Evolutionary conservation across 2,329 filamentous ascomycete species (phyloP).

Genomic region (Fusarium sp.): DNA sequence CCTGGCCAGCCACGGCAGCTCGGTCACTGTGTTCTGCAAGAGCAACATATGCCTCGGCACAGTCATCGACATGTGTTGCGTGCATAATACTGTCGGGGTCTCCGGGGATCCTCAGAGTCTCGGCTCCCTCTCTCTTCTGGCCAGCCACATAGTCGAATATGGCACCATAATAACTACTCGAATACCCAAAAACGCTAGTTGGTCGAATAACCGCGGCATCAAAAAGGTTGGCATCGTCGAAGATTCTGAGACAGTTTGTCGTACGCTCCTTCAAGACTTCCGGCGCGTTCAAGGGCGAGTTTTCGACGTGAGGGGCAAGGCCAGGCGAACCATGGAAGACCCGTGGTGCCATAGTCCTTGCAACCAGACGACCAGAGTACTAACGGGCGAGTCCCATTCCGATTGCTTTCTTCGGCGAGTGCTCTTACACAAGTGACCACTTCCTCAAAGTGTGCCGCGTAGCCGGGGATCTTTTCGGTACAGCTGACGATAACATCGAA

Average conservation of each 20-base stretch:
- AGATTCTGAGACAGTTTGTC: constrained; percentile 41
- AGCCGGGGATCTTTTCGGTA: constrained; percentile 52
- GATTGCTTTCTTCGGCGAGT: constrained; percentile 47
- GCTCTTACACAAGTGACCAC: constrained; percentile 47
- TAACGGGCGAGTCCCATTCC: constrained; percentile 49
- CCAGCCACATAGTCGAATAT: constrained; percentile 49
- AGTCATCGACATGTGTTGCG: constrained; percentile 59
- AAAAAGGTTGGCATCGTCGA: constrained; percentile 51
- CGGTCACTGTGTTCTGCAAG: constrained; percentile 51
- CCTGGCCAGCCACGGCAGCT: constrained; percentile 48
- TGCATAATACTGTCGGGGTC: constrained; percentile 54
- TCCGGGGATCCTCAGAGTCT: constrained; percentile 46
- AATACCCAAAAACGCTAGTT: constrained; percentile 57
- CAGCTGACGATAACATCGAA: constrained; percentile 55
- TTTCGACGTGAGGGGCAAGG: constrained; percentile 54
- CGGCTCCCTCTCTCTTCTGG: constrained; percentile 28
- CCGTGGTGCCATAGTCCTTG: constrained; percentile 57
- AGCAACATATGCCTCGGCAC: constrained; percentile 56
- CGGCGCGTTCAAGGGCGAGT: constrained; percentile 49
- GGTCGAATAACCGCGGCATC: constrained; percentile 55
- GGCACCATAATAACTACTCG: constrained; percentile 54
- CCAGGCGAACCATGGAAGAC: constrained; percentile 47
- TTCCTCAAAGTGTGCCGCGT: constrained; percentile 51
- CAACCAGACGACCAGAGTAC: constrained; percentile 58
- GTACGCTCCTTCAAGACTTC: constrained; percentile 45